Base-by-base conservation (phyloP, 495 filamentous ascomycete species). In the Sporormia fimetaria region DNA sequence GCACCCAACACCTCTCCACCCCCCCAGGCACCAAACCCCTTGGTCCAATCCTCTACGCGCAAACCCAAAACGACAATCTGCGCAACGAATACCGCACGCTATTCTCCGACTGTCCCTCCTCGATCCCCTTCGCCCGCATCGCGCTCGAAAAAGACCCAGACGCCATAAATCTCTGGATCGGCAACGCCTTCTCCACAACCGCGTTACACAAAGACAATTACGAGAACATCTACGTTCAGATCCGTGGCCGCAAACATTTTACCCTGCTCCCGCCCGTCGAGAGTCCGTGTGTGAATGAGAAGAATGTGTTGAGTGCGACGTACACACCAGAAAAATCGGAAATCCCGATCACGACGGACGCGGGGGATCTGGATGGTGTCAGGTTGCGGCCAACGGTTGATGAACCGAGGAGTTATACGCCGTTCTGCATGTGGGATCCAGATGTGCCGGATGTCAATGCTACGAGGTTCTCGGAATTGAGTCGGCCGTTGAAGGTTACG, bases 121-220 rank as follows among this genome's bases (percentile, higher is more conserved):
- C 67, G 42, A 75, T 87, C 30, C 64, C 73, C 15, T 87, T 75
- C 55, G 82, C 80, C 0, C 68, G 71, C 22, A 72, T 79, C 38
- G 79, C 79, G 0, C 66, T 87, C 0, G 61, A 68, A 14, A 54
- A 64, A 25, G 34, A 49, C 1, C 76, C 81, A 0, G 81, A 87
- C 30, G 81, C 82, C 12, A 70, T 81, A 45, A 87, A 87, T 55
- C 60, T 87, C 46, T 87, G 82, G 82, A 73, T 87, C 45, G 82
- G 82, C 29, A 79, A 78, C 60, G 70, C 67, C 11, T 57, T 57
- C 10, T 80, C 74, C 31, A 62, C 66, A 1, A 83, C 81, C 0
- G 70, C 80, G 2, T 57, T 87, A 40, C 82, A 87, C 60, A 77
- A 75, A 47, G 82, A 87, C 62, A 75, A 76, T 57, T 86, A 86